Conservation (phyloP, 441 rosid species). For the Populus trichocarpa region DNA sequence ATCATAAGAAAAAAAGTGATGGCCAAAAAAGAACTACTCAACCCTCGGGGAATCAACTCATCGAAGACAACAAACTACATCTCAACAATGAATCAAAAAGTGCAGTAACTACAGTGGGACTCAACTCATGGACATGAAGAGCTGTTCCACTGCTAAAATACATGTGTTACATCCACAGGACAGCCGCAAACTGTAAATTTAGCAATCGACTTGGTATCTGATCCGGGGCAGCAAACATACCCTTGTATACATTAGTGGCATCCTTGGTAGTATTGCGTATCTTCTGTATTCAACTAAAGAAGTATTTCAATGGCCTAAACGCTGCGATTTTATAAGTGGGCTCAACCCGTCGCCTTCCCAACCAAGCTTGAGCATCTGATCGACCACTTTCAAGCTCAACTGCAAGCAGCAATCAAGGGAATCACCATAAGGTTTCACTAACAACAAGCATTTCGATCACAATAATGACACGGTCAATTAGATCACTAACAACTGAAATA, state of each 20-base stretch:
- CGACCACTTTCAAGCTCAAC: conserved; percentile 96
- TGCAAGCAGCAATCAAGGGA: conserved; percentile 31
- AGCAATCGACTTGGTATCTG: conserved; percentile 10
- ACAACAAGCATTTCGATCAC: neutral
- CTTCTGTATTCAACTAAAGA: conserved; percentile 13
- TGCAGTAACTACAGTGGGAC: neutral
- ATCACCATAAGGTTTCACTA: neutral
- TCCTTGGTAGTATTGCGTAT: conserved; percentile 13
- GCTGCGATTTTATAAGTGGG: conserved; percentile 57
- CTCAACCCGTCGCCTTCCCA: conserved; percentile 94
- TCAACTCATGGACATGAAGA: neutral
- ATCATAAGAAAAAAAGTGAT: neutral
- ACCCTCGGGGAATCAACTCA: conserved; percentile 25
- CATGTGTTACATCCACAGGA: conserved; percentile 36
- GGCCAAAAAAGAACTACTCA: conserved; percentile 31
- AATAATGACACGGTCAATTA: neutral
- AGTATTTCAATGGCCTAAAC: conserved; percentile 16
- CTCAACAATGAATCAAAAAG: conserved; percentile 1
- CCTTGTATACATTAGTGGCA: conserved; percentile 3
- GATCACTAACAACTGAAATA: neutral
- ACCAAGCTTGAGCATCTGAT: conserved; percentile 97
- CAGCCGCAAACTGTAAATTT: conserved; percentile 13
- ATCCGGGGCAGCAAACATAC: conserved; percentile 14
- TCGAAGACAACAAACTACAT: conserved; percentile 22
- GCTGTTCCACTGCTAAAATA: conserved; percentile 2